Conservation (phyloP, 73 alveolate genomes). For the Paramecium primaurelia region DNA sequence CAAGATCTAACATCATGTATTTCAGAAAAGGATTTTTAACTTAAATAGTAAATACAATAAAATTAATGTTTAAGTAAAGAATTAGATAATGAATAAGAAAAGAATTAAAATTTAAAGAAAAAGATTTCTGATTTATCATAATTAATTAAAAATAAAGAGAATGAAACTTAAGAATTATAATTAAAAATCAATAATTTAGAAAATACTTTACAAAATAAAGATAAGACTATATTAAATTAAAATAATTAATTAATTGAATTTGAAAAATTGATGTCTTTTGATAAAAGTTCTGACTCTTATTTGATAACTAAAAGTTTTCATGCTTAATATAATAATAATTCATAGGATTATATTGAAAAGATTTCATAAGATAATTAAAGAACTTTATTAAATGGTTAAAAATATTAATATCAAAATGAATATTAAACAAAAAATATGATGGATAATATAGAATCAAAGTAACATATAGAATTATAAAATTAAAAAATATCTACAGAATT, state of each 20-base stretch:
- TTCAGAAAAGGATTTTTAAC: not conserved
- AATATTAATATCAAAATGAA: not conserved
- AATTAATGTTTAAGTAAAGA: not conserved
- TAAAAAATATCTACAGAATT: not conserved
- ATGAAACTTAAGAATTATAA: not conserved
- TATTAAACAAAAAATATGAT: not conserved
- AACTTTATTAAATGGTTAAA: not conserved
- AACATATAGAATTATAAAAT: not conserved
- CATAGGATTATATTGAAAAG: not conserved
- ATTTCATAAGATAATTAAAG: not conserved
- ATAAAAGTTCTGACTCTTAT: not conserved
- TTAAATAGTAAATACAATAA: not conserved
- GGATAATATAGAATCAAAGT: not conserved
- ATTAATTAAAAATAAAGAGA: not conserved
- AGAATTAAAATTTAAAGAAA: not conserved
- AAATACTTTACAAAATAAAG: not conserved
- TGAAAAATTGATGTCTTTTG: not conserved
- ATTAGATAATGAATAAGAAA: not conserved
- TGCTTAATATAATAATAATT: not conserved
- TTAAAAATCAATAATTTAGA: not conserved
- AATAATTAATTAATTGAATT: not conserved
- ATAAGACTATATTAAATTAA: not conserved
- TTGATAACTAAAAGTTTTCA: not conserved
- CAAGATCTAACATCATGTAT: not conserved
- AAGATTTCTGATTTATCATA: not conserved